Conservation (phyloP, 345 rosid species). For the Populus ilicifolia region DNA sequence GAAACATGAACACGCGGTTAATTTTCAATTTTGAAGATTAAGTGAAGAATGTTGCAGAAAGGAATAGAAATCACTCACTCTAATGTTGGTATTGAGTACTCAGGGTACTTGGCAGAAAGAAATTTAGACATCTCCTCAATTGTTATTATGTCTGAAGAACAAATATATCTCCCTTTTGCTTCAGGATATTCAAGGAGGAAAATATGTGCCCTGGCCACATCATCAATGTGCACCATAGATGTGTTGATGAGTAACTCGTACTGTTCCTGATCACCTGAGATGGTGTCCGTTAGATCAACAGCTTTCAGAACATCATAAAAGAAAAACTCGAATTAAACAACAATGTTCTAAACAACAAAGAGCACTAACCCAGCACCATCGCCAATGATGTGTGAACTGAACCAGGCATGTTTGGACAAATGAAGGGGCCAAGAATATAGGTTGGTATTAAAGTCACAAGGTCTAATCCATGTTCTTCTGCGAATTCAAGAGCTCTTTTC, state of each 20-base stretch:
- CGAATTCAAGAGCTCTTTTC: constrained; percentile 34
- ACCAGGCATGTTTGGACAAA: constrained; percentile 24
- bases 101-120: constrained; percentile 40
- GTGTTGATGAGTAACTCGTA: not conserved
- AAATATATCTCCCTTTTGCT: constrained; percentile 54
- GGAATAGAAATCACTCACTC: constrained; percentile 33
- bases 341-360: not conserved
- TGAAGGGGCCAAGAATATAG: constrained; percentile 37
- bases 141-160: constrained; percentile 37
- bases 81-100: constrained; percentile 31
- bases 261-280: not conserved
- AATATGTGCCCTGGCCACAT: constrained; percentile 48
- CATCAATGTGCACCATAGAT: constrained; percentile 33
- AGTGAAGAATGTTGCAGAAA: not conserved
- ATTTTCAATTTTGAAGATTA: not conserved
- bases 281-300: not conserved
- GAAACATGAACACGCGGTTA: not conserved
- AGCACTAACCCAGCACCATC: constrained; percentile 24
- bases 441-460: constrained; percentile 35
- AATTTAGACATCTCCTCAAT: constrained; percentile 32
- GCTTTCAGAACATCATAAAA: not conserved
- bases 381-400: constrained; percentile 19
- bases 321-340: not conserved
- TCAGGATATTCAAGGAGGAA: constrained; percentile 43
- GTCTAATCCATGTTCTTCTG: constrained; percentile 29